Evolutionary conservation across 1,284 basidiomycete species (phyloP).

Genomic region (Earliella scabrosa): DNA sequence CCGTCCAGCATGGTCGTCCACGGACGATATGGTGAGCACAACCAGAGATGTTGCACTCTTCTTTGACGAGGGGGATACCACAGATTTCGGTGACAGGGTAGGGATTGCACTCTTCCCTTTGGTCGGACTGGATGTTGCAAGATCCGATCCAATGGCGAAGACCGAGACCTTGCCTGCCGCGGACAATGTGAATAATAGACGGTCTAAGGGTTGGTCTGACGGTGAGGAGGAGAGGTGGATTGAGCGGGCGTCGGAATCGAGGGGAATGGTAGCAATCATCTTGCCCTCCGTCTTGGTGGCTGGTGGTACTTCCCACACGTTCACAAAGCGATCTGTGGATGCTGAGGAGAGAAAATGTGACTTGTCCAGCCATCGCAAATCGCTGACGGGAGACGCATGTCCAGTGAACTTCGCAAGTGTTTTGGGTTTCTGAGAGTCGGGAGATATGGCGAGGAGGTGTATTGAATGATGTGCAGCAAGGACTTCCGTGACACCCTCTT

Average conservation of each 20-base stretch:
- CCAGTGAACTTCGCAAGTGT: slow-evolving; percentile 62
- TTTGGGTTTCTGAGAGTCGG: slow-evolving; percentile 44
- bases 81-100: slow-evolving; percentile 55
- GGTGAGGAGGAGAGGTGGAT: slow-evolving; percentile 48
- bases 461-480: slow-evolving; percentile 66
- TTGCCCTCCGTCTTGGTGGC: slow-evolving; percentile 50
- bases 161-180: slow-evolving; percentile 70
- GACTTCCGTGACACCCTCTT: slow-evolving; percentile 42
- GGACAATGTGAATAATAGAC: slow-evolving; percentile 63
- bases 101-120: slow-evolving; percentile 50
- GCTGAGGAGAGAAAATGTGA: slow-evolving; percentile 72
- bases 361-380: slow-evolving; percentile 54
- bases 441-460: slow-evolving; percentile 48
- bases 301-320: slow-evolving; percentile 57
- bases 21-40: slow-evolving; percentile 54
- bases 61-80: slow-evolving; percentile 47
- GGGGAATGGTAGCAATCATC: slow-evolving; percentile 65
- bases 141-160: slow-evolving; percentile 60
- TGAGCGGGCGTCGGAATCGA: slow-evolving; percentile 69
- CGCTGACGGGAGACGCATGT: slow-evolving; percentile 62
- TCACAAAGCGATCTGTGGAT: slow-evolving; percentile 78
- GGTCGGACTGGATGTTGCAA: slow-evolving; percentile 42
- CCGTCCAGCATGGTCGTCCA: slow-evolving; percentile 45
- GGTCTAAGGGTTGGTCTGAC: slow-evolving; percentile 33
- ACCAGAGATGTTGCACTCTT: slow-evolving; percentile 41